Evolutionary conservation across 768 basidiomycete genomes (phyloP), one percentile per base, ranked within the genome.

Genomic region (Leucosporidium creatinivorum): DNA sequence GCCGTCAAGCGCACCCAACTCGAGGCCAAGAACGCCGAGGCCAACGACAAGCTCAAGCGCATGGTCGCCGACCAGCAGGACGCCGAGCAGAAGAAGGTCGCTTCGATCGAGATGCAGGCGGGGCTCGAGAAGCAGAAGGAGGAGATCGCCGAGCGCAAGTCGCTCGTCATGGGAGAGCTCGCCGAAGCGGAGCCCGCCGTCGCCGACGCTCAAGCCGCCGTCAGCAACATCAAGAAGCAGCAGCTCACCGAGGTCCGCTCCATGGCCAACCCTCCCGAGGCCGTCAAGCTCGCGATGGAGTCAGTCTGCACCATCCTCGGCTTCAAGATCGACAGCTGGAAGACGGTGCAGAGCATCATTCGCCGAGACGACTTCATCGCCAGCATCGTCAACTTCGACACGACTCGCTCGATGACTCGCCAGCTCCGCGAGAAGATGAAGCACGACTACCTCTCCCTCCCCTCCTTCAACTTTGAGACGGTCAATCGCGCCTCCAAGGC

Each of bases 61-160:
- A 98, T 99, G 94, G 93, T 99, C 19, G 84, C 90, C 10, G 94
- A 98, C 78, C 94, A 99, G 79, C 94, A 97, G 76, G 94, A 98
- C 76, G 96, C 96, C 3, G 96, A 99, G 76, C 91, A 93, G 77
- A 96, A 98, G 84, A 97, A 97, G 77, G 83, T 89, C 3, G 93
- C 91, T 0, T 99, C 96, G 12, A 91, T 97, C 73, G 86, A 93
- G 78, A 93, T 98, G 56, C 93, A 97, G 76, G 89, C 91, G 3
- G 92, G 91, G 28, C 82, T 98, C 58, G 90, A 89, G 21, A 86
- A 91, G 77, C 93, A 97, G 77, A 91, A 98, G 78, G 84, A 85
- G 66, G 77, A 89, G 75, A 99, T 98, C 66, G 86, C 88, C 66
- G 86, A 96, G 76, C 88, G 96, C 51, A 85, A 87, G 50, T 84